A percentile compares a stretch with the other conserved stretches of the same genome.
These are phyloP conservation scores for Cordyceps tenuipes DNA, from an alignment of 2,329 filamentous ascomycete genomes.

Conservation along the genomic window DNA sequence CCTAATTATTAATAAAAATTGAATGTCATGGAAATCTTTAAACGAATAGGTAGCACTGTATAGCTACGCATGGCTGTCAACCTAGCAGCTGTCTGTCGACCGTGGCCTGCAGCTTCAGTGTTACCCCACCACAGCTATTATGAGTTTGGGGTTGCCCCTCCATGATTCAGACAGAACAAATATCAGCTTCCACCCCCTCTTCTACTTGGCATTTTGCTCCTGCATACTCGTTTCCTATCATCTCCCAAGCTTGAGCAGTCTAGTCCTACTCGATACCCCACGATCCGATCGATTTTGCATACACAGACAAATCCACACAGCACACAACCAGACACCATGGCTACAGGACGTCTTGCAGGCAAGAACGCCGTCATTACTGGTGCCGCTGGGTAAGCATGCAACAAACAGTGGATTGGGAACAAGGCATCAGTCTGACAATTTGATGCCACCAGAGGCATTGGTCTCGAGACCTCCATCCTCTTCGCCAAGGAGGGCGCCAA, in stretches of 20 bases:
- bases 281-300: background rate
- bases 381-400: constrained; percentile 63
- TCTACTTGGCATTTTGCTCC: background rate
- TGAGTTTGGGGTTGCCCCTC: constrained; percentile 4
- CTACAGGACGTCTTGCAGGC: constrained; percentile 43
- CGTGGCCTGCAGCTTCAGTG: background rate
- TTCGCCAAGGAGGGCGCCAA: constrained; percentile 83
- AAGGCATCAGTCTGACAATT: background rate
- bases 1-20: background rate
- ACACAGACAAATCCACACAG: background rate
- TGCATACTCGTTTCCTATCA: background rate
- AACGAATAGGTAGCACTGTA: background rate
- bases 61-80: background rate
- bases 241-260: background rate
- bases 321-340: constrained; percentile 5
- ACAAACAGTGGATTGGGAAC: background rate
- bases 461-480: constrained; percentile 83
- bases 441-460: constrained; percentile 62
- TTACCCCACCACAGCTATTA: constrained; percentile 9
- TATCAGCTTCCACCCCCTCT: constrained; percentile 2
- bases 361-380: constrained; percentile 71
- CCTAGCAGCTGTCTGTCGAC: background rate
- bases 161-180: constrained; percentile 1
- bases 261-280: background rate
- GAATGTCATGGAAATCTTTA: background rate